A percentile compares a stretch with the other conserved stretches of the same genome.
Conservation (phyloP, 129 eudicot genomes). For the Deinandra increscens region DNA sequence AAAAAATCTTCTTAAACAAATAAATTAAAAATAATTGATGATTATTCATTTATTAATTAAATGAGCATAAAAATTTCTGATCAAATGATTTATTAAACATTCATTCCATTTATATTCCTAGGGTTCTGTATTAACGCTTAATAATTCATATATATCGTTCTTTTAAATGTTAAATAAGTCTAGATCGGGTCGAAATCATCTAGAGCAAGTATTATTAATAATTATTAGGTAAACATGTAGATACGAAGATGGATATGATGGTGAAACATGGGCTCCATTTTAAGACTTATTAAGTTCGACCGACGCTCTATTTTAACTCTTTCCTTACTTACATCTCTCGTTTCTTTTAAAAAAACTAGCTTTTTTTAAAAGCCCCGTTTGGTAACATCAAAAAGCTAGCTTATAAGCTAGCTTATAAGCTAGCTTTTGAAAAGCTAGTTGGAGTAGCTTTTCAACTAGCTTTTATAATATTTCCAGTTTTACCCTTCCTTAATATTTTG, state of each 20-base stretch:
- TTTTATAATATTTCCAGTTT: too few relatives aligned
- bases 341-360: not conserved
- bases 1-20: too few relatives aligned
- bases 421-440: too few relatives aligned
- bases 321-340: constrained; percentile 1
- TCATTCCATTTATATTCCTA: too few relatives aligned
- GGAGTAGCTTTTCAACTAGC: too few relatives aligned
- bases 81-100: not conserved
- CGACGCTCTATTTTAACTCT: constrained; percentile 41
- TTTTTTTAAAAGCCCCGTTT: too few relatives aligned
- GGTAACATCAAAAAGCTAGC: too few relatives aligned
- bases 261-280: constrained; percentile 57
- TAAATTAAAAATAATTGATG: too few relatives aligned
- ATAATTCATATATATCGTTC: too few relatives aligned
- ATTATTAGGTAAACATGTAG: constrained; percentile 34
- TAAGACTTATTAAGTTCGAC: constrained; percentile 40
- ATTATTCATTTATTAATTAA: too few relatives aligned
- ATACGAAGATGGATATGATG: constrained; percentile 48
- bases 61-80: too few relatives aligned
- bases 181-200: not conserved
- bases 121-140: not conserved
- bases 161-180: not conserved
- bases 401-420: not conserved
- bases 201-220: not conserved
- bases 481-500: too few relatives aligned